Evolutionary conservation across 371 early-diverging fungal genomes (phyloP), one percentile per base, ranked within the genome.

Genomic region (Mortierella sp.): DNA sequence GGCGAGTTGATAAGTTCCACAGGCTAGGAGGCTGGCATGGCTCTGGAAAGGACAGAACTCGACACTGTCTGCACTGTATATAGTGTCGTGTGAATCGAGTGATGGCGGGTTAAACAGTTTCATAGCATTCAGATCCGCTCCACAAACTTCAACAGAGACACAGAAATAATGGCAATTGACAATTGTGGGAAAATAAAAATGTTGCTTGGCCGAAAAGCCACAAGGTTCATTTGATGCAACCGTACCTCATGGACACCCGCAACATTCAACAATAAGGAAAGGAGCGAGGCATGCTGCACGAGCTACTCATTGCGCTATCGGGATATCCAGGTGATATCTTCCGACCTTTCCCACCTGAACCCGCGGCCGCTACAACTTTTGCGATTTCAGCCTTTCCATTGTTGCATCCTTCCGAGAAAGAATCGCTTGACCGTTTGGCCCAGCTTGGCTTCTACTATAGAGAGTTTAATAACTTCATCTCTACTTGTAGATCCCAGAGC

Each of bases 1-100:
- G 10, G 72, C 69, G 9, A 96, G 87, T 75, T 96, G 94, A 75
- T 96, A 96, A 1, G 96, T 96, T 1, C 95, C 96, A 49, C 94
- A 92, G 18, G 90, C 92, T 6, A 93, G 74, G 28, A 89, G 79
- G 32, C 89, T 80, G 5, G 79, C 62, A 55, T 84, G 75, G 20
- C 72, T 84, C 22, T 67, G 39, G 39, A 89, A 84, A 1, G 96
- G 96, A 73, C 94, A 93, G 76, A 93, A 94, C 83, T 96, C 96
- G 20, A 91, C 88, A 3, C 93, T 89, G 84, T 96, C 96, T 9
- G 95, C 95, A 78, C 94, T 93, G 84, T 90, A 93, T 11, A 86
- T 86, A 0, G 94, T 95, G 84, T 96, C 96, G 64, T 70, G 72
- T 55, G 83, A 73, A 89, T 83, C n/a, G 84, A 88, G 61, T 57